Evolutionary conservation across 2,329 filamentous ascomycete species (phyloP), one percentile per base, ranked within the genome.

Genomic region (Hypoxylon rubiginosum): DNA sequence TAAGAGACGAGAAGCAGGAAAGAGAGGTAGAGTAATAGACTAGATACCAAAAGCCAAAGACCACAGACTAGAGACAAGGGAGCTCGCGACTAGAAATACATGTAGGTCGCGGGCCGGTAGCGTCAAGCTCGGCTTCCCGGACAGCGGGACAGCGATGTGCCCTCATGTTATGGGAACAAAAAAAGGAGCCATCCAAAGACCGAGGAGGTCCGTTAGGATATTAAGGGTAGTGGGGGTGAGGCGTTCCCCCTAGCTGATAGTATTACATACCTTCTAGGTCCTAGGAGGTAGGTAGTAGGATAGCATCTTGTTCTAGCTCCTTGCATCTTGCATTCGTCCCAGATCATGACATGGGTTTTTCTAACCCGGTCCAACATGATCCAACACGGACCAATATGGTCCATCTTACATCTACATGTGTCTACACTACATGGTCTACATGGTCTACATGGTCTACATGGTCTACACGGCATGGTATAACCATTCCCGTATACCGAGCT

Each of bases 51-150:
- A 11, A 26, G 26, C 34, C 15, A 26, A 19, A 50, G 15, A 26
- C 17, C 15, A n/a, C n/a, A n/a, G n/a, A n/a, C 10, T 2, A 41
- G 36, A 17, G 4, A 48, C 26, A n/a, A 64, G 39, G 63, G 51
- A 52, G 30, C 58, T 53, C 54, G 41, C 39, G 53, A 48, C 57
- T 48, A 30, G 59, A 60, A 68, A 69, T 69, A 68, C 51, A 36
- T 51, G 11, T 58, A 64, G 39, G 43, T 28, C 15, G 41, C 41
- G 51, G 43, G 32, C 39, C 57, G 54, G 56, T 58, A 69, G 64
- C 50, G 53, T 62, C 59, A 49, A 59, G 45, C 67, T 69, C 67
- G 67, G 67, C 63, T 59, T 61, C 54, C 63, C 64, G 57, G 63
- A 59, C 50, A 64, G 64, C 67, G 67, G 39, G n/a, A 43, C 39